phyloP scores from a whole-genome alignment of 495 filamentous ascomycete species.

The Aspergillus homomorphus region DNA sequence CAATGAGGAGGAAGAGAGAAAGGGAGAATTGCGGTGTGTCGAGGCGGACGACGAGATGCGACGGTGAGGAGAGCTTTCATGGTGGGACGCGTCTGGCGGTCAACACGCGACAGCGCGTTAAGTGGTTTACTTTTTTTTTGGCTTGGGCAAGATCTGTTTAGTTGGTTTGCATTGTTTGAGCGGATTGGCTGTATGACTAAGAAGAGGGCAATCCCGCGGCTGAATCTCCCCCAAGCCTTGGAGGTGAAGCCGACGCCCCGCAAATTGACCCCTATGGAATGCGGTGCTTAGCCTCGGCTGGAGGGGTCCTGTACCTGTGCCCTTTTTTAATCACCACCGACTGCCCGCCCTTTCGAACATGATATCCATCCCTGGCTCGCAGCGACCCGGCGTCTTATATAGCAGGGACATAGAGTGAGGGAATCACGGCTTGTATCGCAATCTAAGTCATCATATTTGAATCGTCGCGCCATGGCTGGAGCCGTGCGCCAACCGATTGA shows the following conservation, averaged over 20 bases:
- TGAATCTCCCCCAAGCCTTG: neutral
- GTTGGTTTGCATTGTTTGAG: constrained; percentile 1
- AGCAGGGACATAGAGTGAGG: neutral
- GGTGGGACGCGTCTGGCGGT: constrained; percentile 36
- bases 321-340: neutral
- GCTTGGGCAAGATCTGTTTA: constrained; percentile 13
- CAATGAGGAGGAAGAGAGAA: neutral
- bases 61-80: constrained; percentile 4
- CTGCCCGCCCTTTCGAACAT: neutral
- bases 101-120: constrained; percentile 30
- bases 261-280: constrained; percentile 11
- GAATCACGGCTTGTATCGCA: neutral
- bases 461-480: constrained; percentile 67
- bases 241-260: constrained; percentile 12
- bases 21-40: constrained; percentile 16
- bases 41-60: constrained; percentile 1
- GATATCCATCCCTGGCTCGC: neutral
- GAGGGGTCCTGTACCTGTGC: constrained; percentile 2
- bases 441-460: neutral
- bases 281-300: constrained; percentile 28
- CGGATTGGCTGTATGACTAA: neutral
- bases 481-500: constrained; percentile 85
- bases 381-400: neutral
- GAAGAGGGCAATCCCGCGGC: neutral
- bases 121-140: constrained; percentile 19